Conservation (phyloP, 371 early-diverging fungal species). For the Rhizopus delemar region DNA sequence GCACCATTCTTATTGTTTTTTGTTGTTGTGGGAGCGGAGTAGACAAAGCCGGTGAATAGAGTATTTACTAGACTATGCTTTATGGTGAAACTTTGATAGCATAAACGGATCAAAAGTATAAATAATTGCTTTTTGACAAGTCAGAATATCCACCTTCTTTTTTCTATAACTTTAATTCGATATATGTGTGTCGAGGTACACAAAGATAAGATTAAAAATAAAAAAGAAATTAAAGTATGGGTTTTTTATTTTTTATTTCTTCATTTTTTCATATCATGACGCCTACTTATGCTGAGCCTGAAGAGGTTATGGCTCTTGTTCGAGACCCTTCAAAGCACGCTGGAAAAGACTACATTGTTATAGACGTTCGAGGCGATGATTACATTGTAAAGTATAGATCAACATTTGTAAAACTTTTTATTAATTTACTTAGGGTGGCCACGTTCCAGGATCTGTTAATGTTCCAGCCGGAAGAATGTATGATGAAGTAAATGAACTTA, state of each 20-base stretch:
- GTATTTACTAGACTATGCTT: too few relatives aligned
- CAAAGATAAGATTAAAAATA: constrained; percentile 54
- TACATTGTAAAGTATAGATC: constrained; percentile 49
- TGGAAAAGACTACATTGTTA: constrained; percentile 71
- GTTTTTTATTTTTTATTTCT: background rate
- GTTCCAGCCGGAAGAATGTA: constrained; percentile 68
- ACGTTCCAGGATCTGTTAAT: constrained; percentile 78
- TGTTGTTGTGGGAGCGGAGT: too few relatives aligned
- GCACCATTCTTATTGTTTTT: too few relatives aligned
- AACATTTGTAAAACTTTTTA: background rate
- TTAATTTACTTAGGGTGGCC: constrained; percentile 65
- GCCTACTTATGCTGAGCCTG: constrained; percentile 56
- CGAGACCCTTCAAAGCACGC: constrained; percentile 55
- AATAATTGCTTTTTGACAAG: too few relatives aligned
- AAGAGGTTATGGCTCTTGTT: constrained; percentile 59
- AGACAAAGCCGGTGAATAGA: too few relatives aligned
- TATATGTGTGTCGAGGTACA: too few relatives aligned
- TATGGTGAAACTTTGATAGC: too few relatives aligned
- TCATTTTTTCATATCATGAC: background rate
- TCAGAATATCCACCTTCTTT: too few relatives aligned
- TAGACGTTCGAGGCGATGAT: constrained; percentile 84
- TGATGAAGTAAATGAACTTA: constrained; percentile 48
- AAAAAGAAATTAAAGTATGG: constrained; percentile 37
- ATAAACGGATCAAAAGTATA: too few relatives aligned
- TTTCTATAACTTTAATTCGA: too few relatives aligned